Conservation (phyloP, 305 asterid species). For the Fraxinus angustifolia region DNA sequence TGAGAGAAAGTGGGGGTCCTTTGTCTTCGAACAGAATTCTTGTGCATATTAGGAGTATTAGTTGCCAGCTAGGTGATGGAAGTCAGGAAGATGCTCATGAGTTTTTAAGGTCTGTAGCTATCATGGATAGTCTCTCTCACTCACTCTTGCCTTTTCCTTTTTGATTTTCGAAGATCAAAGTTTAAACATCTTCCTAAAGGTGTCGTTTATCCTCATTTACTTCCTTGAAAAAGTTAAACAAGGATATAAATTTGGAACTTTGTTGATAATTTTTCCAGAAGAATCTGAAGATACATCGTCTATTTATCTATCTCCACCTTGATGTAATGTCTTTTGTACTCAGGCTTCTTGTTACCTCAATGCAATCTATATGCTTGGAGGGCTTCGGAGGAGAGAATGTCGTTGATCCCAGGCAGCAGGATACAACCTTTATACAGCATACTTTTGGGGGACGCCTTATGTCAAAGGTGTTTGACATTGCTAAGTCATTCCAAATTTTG, state of each 20-base stretch:
- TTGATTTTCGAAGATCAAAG: not conserved
- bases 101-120: slow-evolving; percentile 54
- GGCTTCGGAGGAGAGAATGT: slow-evolving; percentile 70
- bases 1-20: slow-evolving; percentile 62
- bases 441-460: slow-evolving; percentile 74
- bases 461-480: slow-evolving; percentile 57
- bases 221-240: not conserved
- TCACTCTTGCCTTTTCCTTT: not conserved
- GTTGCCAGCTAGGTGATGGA: slow-evolving; percentile 77
- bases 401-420: slow-evolving; percentile 65
- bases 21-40: slow-evolving; percentile 67
- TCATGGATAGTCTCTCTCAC: not conserved
- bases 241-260: not conserved
- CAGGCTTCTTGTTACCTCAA: slow-evolving; percentile 79
- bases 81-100: slow-evolving; percentile 96
- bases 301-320: not conserved
- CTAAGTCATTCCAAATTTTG: not conserved
- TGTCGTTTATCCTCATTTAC: not conserved
- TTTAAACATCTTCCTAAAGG: not conserved
- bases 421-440: slow-evolving; percentile 82
- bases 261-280: not conserved
- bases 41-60: slow-evolving; percentile 57
- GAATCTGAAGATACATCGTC: not conserved
- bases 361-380: slow-evolving; percentile 83
- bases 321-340: not conserved